phyloP scores from a whole-genome alignment of 2,329 filamentous ascomycete species.

The Talaromyces verruculosus region DNA sequence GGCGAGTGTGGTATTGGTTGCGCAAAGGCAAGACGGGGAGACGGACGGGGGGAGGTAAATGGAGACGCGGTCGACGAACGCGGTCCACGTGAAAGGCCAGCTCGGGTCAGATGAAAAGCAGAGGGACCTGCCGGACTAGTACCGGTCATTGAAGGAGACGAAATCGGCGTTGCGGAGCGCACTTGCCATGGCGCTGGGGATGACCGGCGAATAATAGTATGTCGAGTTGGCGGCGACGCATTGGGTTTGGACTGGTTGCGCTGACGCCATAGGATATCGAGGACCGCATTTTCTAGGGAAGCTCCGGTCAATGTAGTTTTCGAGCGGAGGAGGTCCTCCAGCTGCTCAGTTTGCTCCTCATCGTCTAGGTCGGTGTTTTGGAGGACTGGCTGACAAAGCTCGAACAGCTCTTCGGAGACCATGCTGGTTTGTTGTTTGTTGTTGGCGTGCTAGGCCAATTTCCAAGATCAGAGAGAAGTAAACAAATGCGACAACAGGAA shows the following conservation, averaged over 20 bases:
- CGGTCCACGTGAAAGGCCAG: constrained; percentile 72
- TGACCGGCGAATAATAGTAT: constrained; percentile 83
- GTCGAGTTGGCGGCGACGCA: constrained; percentile 75
- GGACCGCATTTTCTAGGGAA: constrained; percentile 77
- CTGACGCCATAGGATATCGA: constrained; percentile 75
- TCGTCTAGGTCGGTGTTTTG: constrained; percentile 77
- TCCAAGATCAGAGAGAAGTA: background rate
- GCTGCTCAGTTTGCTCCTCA: constrained; percentile 85
- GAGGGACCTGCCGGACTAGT: constrained; percentile 82
- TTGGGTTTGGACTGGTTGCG: constrained; percentile 40
- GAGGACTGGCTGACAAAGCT: constrained; percentile 80
- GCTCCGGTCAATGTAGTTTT: constrained; percentile 71
- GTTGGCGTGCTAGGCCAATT: background rate
- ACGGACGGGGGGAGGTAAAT: constrained; percentile 90
- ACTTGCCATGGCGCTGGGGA: constrained; percentile 93
- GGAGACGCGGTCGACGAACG: constrained; percentile 78
- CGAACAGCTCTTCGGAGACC: constrained; percentile 88
- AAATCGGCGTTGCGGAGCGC: constrained; percentile 73
- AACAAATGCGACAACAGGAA: background rate
- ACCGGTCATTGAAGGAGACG: constrained; percentile 73
- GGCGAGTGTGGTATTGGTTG: constrained; percentile 95
- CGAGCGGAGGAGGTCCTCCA: constrained; percentile 77
- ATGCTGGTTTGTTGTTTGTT: constrained; percentile 49
- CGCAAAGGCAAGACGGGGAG: constrained; percentile 83
- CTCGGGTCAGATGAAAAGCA: constrained; percentile 70